Base-by-base conservation (phyloP, 768 basidiomycete species). In the Boletales sp. region DNA sequence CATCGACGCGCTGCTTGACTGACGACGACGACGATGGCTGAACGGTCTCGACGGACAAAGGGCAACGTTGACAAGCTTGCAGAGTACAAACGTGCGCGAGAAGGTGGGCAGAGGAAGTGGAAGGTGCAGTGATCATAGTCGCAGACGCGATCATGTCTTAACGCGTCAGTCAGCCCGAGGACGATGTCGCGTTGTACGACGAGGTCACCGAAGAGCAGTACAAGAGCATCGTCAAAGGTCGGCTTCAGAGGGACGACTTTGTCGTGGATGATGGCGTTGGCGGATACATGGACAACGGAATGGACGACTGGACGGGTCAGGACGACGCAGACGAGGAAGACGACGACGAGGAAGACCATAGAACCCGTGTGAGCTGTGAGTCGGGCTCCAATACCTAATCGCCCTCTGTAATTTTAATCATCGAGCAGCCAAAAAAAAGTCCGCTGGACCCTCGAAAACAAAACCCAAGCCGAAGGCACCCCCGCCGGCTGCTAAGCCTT, bases 261-360 rank as follows among this genome's bases (percentile, higher is more conserved):
- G 90, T 98, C 17, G 86, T 88, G 34, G 97, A 98, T 61, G 97
- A 98, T 71, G 93, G 93, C 24, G 80, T 87, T 0, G 79, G 75
- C 13, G 97, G 92, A 6, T 98, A 99, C 60, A 84, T 87, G 66
- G 97, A 99, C 72, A 91, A 97, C 63, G 97, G 97, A 5, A 86
- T 93, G 84, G 97, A 98, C 51, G 94, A 95, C 61, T 97, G 91
- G 86, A 81, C 79, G 30, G 79, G 77, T 24, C 79, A 73, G 9
- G 74, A 77, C 27, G 74, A 78, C 41, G 76, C 78, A 8, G 79
- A 84, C 13, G 73, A 72, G 9, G 83, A 82, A 45, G 80, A 80
- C 37, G 83, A 82, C 8, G 72, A 68, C 15, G 70, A 70, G 5
- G 69, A 71, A 29, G 51, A 57, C 19, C n/a, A 43, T 6, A 52